These are phyloP conservation scores for Sporothrix brasiliensis DNA, from an alignment of 2,329 filamentous ascomycete genomes.

Conservation along the genomic window DNA sequence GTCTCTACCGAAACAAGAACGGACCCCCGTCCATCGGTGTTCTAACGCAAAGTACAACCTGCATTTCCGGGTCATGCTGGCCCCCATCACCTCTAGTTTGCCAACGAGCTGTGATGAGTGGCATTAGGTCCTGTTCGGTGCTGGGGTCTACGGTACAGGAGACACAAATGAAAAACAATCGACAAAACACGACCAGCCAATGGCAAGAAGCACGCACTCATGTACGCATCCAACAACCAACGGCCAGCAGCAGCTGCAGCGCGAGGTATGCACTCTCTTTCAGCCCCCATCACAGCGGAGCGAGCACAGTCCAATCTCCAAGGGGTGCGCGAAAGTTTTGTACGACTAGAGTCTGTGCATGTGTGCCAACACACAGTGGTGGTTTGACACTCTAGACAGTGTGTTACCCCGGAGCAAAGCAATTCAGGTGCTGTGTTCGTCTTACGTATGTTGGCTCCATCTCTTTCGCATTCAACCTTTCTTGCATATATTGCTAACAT, in stretches of 20 bases:
- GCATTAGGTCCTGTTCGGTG: background rate
- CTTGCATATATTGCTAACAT: background rate
- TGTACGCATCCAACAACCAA: constrained; percentile 6
- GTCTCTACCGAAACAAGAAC: background rate
- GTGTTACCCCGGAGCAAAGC: background rate
- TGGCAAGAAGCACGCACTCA: background rate
- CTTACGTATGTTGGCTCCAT: background rate
- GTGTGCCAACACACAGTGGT: background rate
- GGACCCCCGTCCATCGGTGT: constrained; percentile 12
- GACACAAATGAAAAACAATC: background rate
- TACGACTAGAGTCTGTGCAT: background rate
- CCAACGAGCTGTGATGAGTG: constrained; percentile 4
- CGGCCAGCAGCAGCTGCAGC: background rate
- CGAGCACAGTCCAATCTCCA: background rate
- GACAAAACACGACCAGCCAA: background rate
- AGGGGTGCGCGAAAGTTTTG: background rate
- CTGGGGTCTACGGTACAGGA: background rate
- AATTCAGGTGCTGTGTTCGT: background rate
- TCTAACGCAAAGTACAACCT: background rate
- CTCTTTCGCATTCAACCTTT: background rate
- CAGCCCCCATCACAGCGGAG: background rate
- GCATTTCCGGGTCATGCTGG: background rate
- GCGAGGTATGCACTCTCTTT: background rate
- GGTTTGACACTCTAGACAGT: background rate
- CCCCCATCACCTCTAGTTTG: background rate